Conservation (phyloP, 768 basidiomycete genomes). For the Amanita rimosa region DNA sequence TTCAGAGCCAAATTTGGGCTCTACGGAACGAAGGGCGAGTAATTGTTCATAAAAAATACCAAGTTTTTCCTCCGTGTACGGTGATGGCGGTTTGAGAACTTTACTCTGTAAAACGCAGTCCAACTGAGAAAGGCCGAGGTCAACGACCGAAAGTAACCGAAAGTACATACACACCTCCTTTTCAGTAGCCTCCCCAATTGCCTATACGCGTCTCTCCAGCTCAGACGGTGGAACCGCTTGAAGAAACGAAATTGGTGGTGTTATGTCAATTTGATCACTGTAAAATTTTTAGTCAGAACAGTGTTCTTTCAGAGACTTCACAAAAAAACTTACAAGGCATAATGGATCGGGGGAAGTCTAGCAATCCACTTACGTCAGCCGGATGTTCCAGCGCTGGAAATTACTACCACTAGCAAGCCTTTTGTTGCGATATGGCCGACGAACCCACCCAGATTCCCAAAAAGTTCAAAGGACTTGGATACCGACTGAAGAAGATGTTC, state of each 20-base stretch:
- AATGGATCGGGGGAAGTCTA: too few species aligned
- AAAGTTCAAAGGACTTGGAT: too few species aligned
- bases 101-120: conserved; percentile 16
- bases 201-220: conserved; percentile 3
- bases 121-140: neutral
- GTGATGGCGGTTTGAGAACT: conserved; percentile 18
- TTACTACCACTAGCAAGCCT: too few species aligned
- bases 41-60: conserved; percentile 32
- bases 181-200: neutral
- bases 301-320: too few species aligned
- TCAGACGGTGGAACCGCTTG: neutral
- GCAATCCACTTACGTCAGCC: too few species aligned
- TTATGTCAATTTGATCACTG: neutral
- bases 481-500: too few species aligned
- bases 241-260: neutral
- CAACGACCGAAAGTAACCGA: neutral
- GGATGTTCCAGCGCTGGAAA: too few species aligned
- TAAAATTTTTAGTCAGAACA: too few species aligned
- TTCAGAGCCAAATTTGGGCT: conserved; percentile 5
- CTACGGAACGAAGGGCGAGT: conserved; percentile 19
- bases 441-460: too few species aligned
- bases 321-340: too few species aligned
- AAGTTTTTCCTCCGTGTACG: conserved; percentile 33
- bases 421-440: too few species aligned
- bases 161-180: neutral